Evolutionary conservation across 768 basidiomycete species (phyloP).

Genomic region (Agaricus subrufescens): DNA sequence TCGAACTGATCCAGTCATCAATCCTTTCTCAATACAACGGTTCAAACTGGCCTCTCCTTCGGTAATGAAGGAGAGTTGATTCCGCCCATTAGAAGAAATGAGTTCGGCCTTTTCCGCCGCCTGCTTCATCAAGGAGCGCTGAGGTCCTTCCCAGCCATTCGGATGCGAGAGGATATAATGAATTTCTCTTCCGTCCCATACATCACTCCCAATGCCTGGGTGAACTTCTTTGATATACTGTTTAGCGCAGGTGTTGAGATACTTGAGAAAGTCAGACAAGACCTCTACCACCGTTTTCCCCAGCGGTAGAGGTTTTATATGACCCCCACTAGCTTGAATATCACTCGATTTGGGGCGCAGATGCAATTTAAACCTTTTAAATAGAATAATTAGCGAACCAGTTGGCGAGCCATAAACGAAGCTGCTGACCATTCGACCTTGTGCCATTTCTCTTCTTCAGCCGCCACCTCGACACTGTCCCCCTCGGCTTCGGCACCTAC

Average conservation of each 20-base stretch:
- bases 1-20: slow-evolving; percentile 29
- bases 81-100: slow-evolving; percentile 32
- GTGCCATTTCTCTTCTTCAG: slow-evolving; percentile 12
- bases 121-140: slow-evolving; percentile 47
- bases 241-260: slow-evolving; percentile 39
- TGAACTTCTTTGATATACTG: slow-evolving; percentile 43
- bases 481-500: slow-evolving; percentile 11
- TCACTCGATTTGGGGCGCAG: slow-evolving; percentile 22
- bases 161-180: slow-evolving; percentile 54
- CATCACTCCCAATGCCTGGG: slow-evolving; percentile 26
- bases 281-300: slow-evolving; percentile 36
- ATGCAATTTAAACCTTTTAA: slow-evolving; percentile 31
- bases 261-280: slow-evolving; percentile 43
- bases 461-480: slow-evolving; percentile 11
- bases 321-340: slow-evolving; percentile 1
- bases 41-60: slow-evolving; percentile 59
- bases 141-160: slow-evolving; percentile 57
- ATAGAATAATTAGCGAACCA: too few relatives aligned
- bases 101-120: slow-evolving; percentile 49
- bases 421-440: slow-evolving; percentile 11
- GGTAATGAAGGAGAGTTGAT: slow-evolving; percentile 46
- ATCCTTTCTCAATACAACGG: slow-evolving; percentile 41
- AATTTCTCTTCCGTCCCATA: slow-evolving; percentile 44
- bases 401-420: neutral
- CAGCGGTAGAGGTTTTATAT: slow-evolving; percentile 33